Evolutionary conservation across 2,329 filamentous ascomycete species (phyloP), one percentile per base, ranked within the genome.

Genomic region (Paecilomyces niveus): DNA sequence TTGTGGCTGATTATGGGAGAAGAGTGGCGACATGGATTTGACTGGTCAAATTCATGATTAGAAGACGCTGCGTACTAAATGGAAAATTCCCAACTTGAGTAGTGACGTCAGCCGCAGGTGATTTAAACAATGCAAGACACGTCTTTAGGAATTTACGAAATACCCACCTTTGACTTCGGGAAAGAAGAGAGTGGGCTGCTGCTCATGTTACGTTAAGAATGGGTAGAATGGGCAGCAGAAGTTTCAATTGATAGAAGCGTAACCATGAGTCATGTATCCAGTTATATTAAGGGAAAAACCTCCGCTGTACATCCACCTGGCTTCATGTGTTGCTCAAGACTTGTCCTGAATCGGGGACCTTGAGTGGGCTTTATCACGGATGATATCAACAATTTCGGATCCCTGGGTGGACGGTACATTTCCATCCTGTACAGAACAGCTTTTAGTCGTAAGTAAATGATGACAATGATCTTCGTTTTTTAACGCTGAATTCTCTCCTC

Each of bases 11-110:
- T 29, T 5, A 29, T 7, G 26, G 26, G 26, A 29, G 26, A 29
- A 29, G 26, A 29, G 7, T 2, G 7, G 7, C 26, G 26, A 29
- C 7, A 29, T 29, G 82, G 78, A 54, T 81, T 82, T 52, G 83
- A 81, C 67, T 83, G 85, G 6, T 29, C 26, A 29, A 29, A 29
- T 29, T 29, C 4, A 29, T 29, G 26, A 5, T 29, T 29, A 22
- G 26, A 29, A 29, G 7, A 29, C 26, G 7, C 26, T 29, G 7
- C 7, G 26, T 29, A 29, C 26, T 7, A 29, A 29, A 29, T 29
- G 26, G 26, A 29, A 29, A 29, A 29, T 29, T 7, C 7, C 26
- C 3, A 7, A 29, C 26, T 29, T 29, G 26, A 29, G 5, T 29
- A 7, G 26, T 7, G 26, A 5, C 26, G 26, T 29, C 26, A 29